Evolutionary conservation across 257 asterid genomes (phyloP).

Genomic region (Salvia rosmarinus): DNA sequence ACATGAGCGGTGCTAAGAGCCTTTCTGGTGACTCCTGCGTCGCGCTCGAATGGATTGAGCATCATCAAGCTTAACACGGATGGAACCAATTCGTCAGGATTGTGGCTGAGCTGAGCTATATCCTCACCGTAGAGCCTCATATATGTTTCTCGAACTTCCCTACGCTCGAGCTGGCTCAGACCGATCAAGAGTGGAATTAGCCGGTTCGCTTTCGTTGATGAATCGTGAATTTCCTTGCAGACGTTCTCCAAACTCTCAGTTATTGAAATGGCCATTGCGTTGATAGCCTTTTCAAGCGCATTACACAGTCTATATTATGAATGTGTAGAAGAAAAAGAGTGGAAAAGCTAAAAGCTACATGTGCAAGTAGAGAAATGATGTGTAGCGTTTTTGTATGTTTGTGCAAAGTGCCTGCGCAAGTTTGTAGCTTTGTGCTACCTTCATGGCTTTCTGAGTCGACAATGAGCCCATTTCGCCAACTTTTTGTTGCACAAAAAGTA

Average conservation of each 20-base stretch:
- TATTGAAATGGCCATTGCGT: slow-evolving; percentile 38
- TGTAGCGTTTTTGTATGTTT: slow-evolving; percentile 29
- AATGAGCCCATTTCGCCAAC: slow-evolving; percentile 34
- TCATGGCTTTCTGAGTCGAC: slow-evolving; percentile 54
- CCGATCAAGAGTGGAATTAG: slow-evolving; percentile 33
- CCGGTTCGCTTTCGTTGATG: slow-evolving; percentile 23
- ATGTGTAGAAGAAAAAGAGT: slow-evolving; percentile 20
- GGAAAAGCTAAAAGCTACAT: slow-evolving; percentile 28
- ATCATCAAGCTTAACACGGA: slow-evolving; percentile 43
- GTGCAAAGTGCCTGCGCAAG: slow-evolving; percentile 19
- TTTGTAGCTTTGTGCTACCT: slow-evolving; percentile 40
- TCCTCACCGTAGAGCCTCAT: slow-evolving; percentile 52
- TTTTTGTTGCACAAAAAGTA: slow-evolving; percentile 5
- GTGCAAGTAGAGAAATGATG: slow-evolving; percentile 43
- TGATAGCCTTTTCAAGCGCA: slow-evolving; percentile 12
- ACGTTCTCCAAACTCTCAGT: slow-evolving; percentile 38
- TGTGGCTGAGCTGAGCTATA: slow-evolving; percentile 24
- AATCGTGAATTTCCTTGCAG: slow-evolving; percentile 54
- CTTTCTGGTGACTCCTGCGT: slow-evolving; percentile 58
- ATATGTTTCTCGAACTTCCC: slow-evolving; percentile 48
- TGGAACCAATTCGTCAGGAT: not conserved
- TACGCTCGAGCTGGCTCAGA: slow-evolving; percentile 45
- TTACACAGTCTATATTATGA: slow-evolving; percentile 17
- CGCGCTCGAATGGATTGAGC: slow-evolving; percentile 58
- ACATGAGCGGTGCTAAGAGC: slow-evolving; percentile 41